Conservation (phyloP, 805 yeast genomes). For the Wickerhamomyces silvicola region DNA sequence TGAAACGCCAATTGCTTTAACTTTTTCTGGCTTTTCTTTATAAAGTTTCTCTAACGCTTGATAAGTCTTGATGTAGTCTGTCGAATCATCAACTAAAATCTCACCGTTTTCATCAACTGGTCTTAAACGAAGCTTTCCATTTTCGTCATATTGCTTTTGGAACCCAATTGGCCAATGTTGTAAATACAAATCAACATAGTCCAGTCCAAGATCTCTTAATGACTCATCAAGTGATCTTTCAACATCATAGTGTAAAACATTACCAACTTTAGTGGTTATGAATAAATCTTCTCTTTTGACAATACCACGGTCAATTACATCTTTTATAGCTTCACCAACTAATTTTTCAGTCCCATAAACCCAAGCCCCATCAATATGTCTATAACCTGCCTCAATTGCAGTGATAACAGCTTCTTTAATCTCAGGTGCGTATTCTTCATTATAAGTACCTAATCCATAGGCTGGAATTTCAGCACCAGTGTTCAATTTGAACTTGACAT, state of each 20-base stretch:
- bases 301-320: slow-evolving; percentile 38
- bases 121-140: too few relatives aligned
- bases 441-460: slow-evolving; percentile 60
- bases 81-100: too few relatives aligned
- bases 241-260: slow-evolving; percentile 38
- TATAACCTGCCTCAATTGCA: slow-evolving; percentile 59
- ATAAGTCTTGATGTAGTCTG: too few relatives aligned
- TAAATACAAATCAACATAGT: slow-evolving; percentile 66
- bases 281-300: slow-evolving; percentile 52
- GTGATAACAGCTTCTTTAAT: slow-evolving; percentile 47
- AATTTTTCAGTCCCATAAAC: slow-evolving; percentile 47
- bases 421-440: too few relatives aligned
- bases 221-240: slow-evolving; percentile 47
- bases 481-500: slow-evolving; percentile 37
- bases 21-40: too few relatives aligned
- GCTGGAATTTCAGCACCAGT: slow-evolving; percentile 56
- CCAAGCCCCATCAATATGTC: slow-evolving; percentile 68
- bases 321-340: slow-evolving; percentile 38
- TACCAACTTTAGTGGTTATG: slow-evolving; percentile 65
- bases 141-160: too few relatives aligned
- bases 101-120: too few relatives aligned
- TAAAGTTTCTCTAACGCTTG: too few relatives aligned
- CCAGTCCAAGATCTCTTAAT: slow-evolving; percentile 50
- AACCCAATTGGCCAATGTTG: slow-evolving; percentile 82
- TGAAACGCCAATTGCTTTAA: slow-evolving; percentile 53